Evolutionary conservation across 805 yeast species (phyloP).

Genomic region (Nadsonia fulvescens): DNA sequence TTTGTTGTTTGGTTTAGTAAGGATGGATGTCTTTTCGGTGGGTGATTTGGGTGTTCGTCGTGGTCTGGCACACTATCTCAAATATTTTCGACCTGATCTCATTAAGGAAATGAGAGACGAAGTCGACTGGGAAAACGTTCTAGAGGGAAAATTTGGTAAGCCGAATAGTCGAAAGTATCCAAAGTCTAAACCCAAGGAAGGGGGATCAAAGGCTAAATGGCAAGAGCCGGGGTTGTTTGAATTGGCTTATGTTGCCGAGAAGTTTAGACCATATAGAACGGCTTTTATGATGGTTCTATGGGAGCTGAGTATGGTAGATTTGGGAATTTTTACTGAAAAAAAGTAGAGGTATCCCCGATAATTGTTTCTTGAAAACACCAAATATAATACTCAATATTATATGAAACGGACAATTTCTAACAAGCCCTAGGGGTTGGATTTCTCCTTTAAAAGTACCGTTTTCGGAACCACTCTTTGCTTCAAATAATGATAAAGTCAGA

Average conservation of each 20-base stretch:
- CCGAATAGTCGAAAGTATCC: conserved; percentile 18
- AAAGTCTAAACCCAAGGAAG: no score
- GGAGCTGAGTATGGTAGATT: conserved; percentile 44
- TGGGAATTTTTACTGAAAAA: conserved; percentile 26
- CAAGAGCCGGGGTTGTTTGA: conserved; percentile 22
- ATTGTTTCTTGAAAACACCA: no score
- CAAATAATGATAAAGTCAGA: no score
- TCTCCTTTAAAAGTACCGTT: no score
- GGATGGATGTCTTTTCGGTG: conserved; percentile 53
- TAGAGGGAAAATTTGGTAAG: no score
- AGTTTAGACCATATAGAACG: conserved; percentile 48
- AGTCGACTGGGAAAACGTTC: conserved; percentile 13
- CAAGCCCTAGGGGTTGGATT: no score
- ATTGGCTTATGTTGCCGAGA: conserved; percentile 45
- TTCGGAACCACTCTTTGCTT: no score
- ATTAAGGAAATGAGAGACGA: conserved; percentile 20
- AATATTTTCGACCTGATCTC: conserved; percentile 19
- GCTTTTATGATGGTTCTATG: conserved; percentile 56
- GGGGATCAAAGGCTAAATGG: conserved; percentile 24
- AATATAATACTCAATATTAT: no score
- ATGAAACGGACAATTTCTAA: no score
- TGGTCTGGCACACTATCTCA: conserved; percentile 54
- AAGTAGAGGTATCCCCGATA: conserved; percentile 2
- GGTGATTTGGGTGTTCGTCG: conserved; percentile 76
- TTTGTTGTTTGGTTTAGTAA: conserved; percentile 45